These are phyloP conservation scores for Umbelopsis vinacea DNA, from an alignment of 192 early-diverging fungal genomes.

Conservation along the genomic window DNA sequence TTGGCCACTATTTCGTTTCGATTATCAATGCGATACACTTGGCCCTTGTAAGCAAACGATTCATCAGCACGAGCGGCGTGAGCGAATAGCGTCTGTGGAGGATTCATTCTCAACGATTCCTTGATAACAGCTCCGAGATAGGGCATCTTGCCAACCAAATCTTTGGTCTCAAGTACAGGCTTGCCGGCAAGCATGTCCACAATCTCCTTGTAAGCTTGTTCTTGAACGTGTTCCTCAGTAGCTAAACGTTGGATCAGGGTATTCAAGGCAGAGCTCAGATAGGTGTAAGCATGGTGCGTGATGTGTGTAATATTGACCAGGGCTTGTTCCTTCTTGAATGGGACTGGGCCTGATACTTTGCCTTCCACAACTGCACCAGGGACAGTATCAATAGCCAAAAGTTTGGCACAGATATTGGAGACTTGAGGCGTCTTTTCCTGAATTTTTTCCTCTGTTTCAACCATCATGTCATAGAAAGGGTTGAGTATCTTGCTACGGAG, in stretches of 20 bases:
- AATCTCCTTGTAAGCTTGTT: conserved; percentile 38
- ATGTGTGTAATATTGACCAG: conserved; percentile 37
- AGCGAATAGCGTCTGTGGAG: conserved; percentile 31
- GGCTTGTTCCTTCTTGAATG: conserved; percentile 32
- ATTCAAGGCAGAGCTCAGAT: conserved; percentile 33
- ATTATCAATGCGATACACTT: conserved; percentile 40
- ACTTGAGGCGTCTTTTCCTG: neutral
- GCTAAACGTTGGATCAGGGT: conserved; percentile 47
- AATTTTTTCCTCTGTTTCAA: neutral
- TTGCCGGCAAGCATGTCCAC: neutral
- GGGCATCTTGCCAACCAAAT: neutral
- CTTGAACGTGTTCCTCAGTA: conserved; percentile 41
- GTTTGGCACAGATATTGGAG: conserved; percentile 8
- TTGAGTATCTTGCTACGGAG: conserved; percentile 4
- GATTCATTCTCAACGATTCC: conserved; percentile 33
- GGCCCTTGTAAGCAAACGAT: conserved; percentile 33
- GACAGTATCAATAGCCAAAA: conserved; percentile 3
- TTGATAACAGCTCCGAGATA: conserved; percentile 31
- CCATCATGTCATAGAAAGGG: conserved; percentile 10
- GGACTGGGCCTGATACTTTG: conserved; percentile 14
- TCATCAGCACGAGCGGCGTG: conserved; percentile 45
- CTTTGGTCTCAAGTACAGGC: conserved; percentile 12
- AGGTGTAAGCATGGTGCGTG: conserved; percentile 34
- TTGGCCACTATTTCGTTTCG: conserved; percentile 36
- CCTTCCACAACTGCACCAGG: neutral